Base-by-base conservation (phyloP, 2,329 filamentous ascomycete genomes). In the Cercospora citrullina region DNA sequence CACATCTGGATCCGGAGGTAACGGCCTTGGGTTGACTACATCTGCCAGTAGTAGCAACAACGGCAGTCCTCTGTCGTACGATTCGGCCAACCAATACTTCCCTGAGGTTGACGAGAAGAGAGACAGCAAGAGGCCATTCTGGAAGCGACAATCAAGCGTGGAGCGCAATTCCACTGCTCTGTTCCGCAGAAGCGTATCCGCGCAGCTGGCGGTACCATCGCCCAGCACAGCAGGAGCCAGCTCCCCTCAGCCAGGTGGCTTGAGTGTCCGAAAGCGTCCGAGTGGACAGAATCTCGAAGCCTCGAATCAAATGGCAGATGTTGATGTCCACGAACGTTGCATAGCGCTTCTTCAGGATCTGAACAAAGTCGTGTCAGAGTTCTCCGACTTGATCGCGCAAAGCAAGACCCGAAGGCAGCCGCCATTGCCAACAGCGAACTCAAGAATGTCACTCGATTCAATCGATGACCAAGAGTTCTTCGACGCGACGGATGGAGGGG, bases 381-480 rank as follows among this genome's bases (percentile, higher is more conserved):
- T 98, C 73, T 90, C 92, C 0, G 83, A 85, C 9, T 82, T 99
- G 9, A 86, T 98, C 63, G 82, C 86, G 7, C 91, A 91, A 75
- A 96, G 89, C 80, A 96, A 95, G 79, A 87, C 91, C 45, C 87
- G 94, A 60, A 88, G 94, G 53, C 81, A 87, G 64, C 85, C 82
- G 6, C 84, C 89, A 5, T 64, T 75, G 3, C 76, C 78, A 9
- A 75, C 77, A 4, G 72, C 76, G 4, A 74, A 73, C 14, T 85
- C 87, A 10, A 83, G 88, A 42, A 84, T 86, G 75, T 97, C 93
- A 75, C 87, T 96, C 64, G 94, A 97, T 70, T 96, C 93, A 0
- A 85, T 89, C 31, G 90, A 91, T 1, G 87, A 87, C 2, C 92
- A 96, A 66, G 94, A 98, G 77, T 99, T 98, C 80, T 99, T 97